A percentile compares a stretch with the other conserved stretches of the same genome.
Evolutionary conservation across 306 rosid species (phyloP).

Genomic region (Crotalaria pallida): DNA sequence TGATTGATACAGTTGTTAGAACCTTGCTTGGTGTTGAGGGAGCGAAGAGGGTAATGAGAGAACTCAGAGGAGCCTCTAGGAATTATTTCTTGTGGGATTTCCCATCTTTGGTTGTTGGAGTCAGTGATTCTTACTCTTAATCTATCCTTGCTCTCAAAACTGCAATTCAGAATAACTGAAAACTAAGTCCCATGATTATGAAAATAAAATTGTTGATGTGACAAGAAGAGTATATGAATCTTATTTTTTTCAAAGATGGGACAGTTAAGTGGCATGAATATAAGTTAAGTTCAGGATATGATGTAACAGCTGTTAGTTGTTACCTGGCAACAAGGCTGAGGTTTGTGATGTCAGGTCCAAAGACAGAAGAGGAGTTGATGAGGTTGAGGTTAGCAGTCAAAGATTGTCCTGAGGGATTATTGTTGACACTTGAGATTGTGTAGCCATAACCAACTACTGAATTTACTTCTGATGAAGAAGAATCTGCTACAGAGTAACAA

Average conservation of each 20-base stretch:
- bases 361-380: conserved; percentile 43
- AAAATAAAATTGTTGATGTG: neutral
- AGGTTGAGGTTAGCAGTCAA: conserved; percentile 59
- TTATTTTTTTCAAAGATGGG: neutral
- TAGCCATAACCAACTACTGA: conserved; percentile 56
- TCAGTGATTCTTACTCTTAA: conserved; percentile 57
- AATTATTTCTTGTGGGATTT: conserved; percentile 51
- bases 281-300: neutral
- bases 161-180: conserved; percentile 13
- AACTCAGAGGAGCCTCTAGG: conserved; percentile 24
- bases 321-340: conserved; percentile 67
- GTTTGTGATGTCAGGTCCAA: conserved; percentile 56
- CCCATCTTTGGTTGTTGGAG: conserved; percentile 58
- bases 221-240: neutral
- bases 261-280: neutral
- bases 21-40: neutral
- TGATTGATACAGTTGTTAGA: neutral
- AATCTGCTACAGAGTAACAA: neutral
- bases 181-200: too few species aligned
- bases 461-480: conserved; percentile 6
- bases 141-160: conserved; percentile 50
- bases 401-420: conserved; percentile 13
- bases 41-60: neutral
- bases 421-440: conserved; percentile 24
- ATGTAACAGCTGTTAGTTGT: neutral